A percentile compares a stretch with the other conserved stretches of the same genome.
Evolutionary conservation across 2,329 filamentous ascomycete species (phyloP).

Genomic region (Clonostachys rhizophaga): DNA sequence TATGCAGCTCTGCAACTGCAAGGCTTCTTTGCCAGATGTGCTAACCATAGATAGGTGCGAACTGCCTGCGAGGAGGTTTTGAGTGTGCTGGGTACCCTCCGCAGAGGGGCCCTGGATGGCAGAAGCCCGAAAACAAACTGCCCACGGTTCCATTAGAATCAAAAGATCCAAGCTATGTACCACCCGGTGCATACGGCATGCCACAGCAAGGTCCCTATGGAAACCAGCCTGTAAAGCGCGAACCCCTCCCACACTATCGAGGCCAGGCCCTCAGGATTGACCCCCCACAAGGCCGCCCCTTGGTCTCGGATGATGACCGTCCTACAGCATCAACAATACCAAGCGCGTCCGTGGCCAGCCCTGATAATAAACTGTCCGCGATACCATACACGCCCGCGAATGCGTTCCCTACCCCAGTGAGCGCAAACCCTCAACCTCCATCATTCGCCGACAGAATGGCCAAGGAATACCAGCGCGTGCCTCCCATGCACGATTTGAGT

Average conservation of each 20-base stretch:
- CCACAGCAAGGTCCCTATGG: slow-evolving; percentile 37
- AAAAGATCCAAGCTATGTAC: slow-evolving; percentile 66
- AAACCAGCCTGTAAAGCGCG: slow-evolving; percentile 41
- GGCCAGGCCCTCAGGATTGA: slow-evolving; percentile 59
- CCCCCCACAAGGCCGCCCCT: slow-evolving; percentile 52
- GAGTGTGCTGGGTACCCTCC: slow-evolving; percentile 88
- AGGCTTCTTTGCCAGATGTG: slow-evolving; percentile 1
- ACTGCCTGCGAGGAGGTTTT: slow-evolving; percentile 87
- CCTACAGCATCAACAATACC: slow-evolving; percentile 54
- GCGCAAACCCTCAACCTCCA: slow-evolving; percentile 42
- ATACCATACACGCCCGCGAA: slow-evolving; percentile 50
- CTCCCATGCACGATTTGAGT: slow-evolving; percentile 54
- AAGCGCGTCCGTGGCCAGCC: slow-evolving; percentile 52
- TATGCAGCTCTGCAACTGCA: neutral
- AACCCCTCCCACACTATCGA: slow-evolving; percentile 54
- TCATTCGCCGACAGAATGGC: slow-evolving; percentile 43
- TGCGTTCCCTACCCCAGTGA: slow-evolving; percentile 59
- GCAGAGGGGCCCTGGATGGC: slow-evolving; percentile 66
- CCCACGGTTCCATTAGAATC: slow-evolving; percentile 74
- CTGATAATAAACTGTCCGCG: slow-evolving; percentile 58
- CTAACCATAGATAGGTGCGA: slow-evolving; percentile 57
- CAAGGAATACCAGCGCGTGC: slow-evolving; percentile 57
- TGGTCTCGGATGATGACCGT: slow-evolving; percentile 53
- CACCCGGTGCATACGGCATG: slow-evolving; percentile 59
- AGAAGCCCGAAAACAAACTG: slow-evolving; percentile 69